Evolutionary conservation across 805 yeast genomes (phyloP).

Genomic region (Saccharomycopsis oosterbeekiorum): DNA sequence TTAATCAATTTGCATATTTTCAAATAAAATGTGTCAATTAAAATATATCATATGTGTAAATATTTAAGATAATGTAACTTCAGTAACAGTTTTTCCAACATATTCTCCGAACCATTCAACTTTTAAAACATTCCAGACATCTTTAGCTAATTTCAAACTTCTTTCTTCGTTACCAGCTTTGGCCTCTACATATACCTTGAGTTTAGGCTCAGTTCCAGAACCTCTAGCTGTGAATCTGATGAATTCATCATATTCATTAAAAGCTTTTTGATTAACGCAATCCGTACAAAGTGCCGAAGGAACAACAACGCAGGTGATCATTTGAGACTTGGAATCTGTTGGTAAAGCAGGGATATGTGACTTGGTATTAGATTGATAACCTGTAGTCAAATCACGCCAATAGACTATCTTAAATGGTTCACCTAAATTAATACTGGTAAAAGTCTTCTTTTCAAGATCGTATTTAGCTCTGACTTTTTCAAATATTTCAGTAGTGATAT

Average conservation of each 20-base stretch:
- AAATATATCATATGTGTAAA: neutral
- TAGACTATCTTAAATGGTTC: slow-evolving; percentile 37
- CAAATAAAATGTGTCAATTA: neutral
- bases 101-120: slow-evolving; percentile 46
- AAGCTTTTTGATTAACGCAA: slow-evolving; percentile 14
- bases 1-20: too few relatives aligned
- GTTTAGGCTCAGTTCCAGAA: slow-evolving; percentile 93
- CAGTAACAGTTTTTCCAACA: neutral
- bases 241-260: slow-evolving; percentile 24
- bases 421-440: slow-evolving; percentile 46
- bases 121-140: slow-evolving; percentile 56
- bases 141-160: slow-evolving; percentile 44
- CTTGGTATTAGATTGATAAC: slow-evolving; percentile 62
- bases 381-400: slow-evolving; percentile 81
- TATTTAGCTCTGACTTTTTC: slow-evolving; percentile 35
- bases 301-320: slow-evolving; percentile 62
- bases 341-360: slow-evolving; percentile 59
- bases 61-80: neutral
- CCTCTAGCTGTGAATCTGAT: slow-evolving; percentile 83
- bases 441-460: slow-evolving; percentile 19
- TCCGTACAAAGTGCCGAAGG: slow-evolving; percentile 14
- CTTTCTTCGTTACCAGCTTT: slow-evolving; percentile 34
- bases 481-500: slow-evolving; percentile 47
- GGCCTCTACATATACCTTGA: slow-evolving; percentile 87
- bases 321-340: slow-evolving; percentile 63